Conservation (phyloP, 2,329 filamentous ascomycete genomes). For the Camillea tinctor region DNA sequence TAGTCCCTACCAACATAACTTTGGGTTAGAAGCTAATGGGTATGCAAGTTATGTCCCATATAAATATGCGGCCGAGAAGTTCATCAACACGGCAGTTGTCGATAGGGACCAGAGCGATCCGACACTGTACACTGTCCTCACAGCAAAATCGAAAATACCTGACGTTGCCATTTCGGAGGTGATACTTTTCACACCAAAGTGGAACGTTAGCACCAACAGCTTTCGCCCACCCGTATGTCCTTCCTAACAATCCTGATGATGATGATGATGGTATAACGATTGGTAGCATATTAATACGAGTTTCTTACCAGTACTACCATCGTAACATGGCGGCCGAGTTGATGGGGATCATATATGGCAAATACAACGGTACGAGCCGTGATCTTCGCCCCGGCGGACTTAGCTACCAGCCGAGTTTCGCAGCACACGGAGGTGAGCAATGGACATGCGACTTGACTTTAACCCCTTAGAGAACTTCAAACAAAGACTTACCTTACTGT, state of each 20-base stretch:
- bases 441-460: background rate
- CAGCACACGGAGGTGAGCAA: conserved; percentile 26
- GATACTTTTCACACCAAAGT: conserved; percentile 62
- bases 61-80: conserved; percentile 51
- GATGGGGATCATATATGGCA: conserved; percentile 42
- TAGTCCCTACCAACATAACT: background rate
- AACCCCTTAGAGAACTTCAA: background rate
- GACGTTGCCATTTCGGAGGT: conserved; percentile 59
- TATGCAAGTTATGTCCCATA: conserved; percentile 32
- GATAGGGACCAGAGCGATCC: conserved; percentile 63
- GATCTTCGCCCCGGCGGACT: conserved; percentile 30
- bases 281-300: background rate
- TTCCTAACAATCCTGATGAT: background rate
- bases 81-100: conserved; percentile 56
- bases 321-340: conserved; percentile 53
- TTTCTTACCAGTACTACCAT: conserved; percentile 49
- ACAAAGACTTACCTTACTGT: background rate
- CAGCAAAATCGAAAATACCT: conserved; percentile 51
- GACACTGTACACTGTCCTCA: conserved; percentile 60
- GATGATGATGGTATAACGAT: background rate
- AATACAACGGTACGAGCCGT: conserved; percentile 29
- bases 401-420: conserved; percentile 31
- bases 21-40: background rate
- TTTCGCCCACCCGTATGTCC: conserved; percentile 48
- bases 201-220: conserved; percentile 57